A percentile compares a stretch with the other conserved stretches of the same genome.
phyloP scores from a whole-genome alignment of 2,329 filamentous ascomycete species.

The Exophiala spinifera region DNA sequence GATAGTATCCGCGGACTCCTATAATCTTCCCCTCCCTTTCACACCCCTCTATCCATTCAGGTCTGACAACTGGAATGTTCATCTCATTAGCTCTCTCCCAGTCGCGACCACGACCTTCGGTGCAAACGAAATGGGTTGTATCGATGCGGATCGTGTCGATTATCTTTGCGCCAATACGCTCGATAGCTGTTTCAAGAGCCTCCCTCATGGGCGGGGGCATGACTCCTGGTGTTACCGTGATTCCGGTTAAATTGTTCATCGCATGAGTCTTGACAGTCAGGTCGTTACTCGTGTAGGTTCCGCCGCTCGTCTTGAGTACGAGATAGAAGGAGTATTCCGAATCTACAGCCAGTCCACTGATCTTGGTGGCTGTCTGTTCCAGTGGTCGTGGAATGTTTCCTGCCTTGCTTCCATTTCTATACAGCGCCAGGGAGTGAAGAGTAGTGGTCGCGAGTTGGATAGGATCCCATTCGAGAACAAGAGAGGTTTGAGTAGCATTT shows the following conservation, averaged over 20 bases:
- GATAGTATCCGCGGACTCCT: constrained; percentile 91
- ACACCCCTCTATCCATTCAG: constrained; percentile 97
- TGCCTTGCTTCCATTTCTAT: constrained; percentile 94
- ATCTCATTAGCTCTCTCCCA: constrained; percentile 98
- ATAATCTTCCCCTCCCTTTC: constrained; percentile 89
- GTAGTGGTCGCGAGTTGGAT: constrained; percentile 90
- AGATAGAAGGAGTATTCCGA: constrained; percentile 95
- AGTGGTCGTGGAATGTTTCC: constrained; percentile 86
- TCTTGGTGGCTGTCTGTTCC: constrained; percentile 92
- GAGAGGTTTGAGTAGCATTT: constrained; percentile 97
- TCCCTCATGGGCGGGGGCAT: constrained; percentile 72
- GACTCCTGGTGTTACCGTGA: constrained; percentile 89
- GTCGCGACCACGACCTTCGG: constrained; percentile 78
- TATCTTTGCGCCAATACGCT: constrained; percentile 88
- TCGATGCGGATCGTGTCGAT: constrained; percentile 90
- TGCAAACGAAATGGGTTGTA: constrained; percentile 97
- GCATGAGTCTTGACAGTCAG: constrained; percentile 89
- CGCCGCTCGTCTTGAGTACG: constrained; percentile 84
- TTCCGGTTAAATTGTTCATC: constrained; percentile 94
- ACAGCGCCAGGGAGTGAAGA: constrained; percentile 82
- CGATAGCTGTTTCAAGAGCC: constrained; percentile 69
- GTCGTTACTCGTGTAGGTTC: constrained; percentile 79
- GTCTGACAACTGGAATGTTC: constrained; percentile 94
- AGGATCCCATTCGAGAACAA: constrained; percentile 97
- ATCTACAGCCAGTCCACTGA: constrained; percentile 91